Evolutionary conservation across 345 rosid species (phyloP).

Genomic region (Ricinus communis): DNA sequence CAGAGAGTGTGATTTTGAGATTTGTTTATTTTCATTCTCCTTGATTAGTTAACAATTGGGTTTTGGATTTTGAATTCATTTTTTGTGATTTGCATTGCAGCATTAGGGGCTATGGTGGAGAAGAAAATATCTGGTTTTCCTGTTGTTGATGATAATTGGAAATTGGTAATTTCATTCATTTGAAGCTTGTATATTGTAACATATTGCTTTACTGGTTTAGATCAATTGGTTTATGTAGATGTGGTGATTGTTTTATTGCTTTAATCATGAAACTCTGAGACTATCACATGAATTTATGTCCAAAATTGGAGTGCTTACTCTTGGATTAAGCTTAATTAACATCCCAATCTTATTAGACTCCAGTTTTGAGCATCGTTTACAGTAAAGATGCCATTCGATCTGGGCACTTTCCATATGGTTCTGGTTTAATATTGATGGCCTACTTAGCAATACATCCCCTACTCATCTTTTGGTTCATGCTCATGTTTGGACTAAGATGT

Average conservation of each 20-base stretch:
- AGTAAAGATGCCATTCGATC: not conserved
- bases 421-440: too few relatives aligned
- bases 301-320: not conserved
- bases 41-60: not conserved
- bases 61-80: not conserved
- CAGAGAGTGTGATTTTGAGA: not conserved
- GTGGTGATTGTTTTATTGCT: not conserved
- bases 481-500: too few relatives aligned
- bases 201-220: not conserved
- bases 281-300: not conserved
- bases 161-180: slow-evolving; percentile 44
- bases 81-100: slow-evolving; percentile 34
- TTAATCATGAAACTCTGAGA: not conserved
- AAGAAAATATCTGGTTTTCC: slow-evolving; percentile 86
- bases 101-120: slow-evolving; percentile 70
- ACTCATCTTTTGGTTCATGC: not conserved
- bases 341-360: not conserved
- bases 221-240: not conserved
- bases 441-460: not conserved
- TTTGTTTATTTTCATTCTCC: not conserved
- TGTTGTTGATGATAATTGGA: slow-evolving; percentile 83
- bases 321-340: not conserved
- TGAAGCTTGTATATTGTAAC: not conserved
- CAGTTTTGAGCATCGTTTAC: not conserved
- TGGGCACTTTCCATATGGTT: not conserved